Conservation (phyloP, 371 early-diverging fungal species). For the Parasitella parasitica region DNA sequence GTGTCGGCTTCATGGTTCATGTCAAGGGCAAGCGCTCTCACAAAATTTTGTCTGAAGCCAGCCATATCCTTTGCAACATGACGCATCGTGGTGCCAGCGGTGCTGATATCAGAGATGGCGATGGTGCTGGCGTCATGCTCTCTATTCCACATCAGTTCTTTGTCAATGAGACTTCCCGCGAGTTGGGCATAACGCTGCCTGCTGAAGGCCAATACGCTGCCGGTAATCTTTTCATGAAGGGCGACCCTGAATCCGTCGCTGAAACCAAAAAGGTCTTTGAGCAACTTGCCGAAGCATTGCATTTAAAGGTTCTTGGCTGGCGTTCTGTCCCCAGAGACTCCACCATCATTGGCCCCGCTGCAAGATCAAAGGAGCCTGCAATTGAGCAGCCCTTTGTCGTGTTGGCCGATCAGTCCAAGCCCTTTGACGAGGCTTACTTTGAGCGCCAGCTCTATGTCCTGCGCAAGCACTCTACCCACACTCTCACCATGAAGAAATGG, state of each 20-base stretch:
- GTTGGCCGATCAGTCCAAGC: constrained; percentile 31
- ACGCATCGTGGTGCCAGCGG: constrained; percentile 95
- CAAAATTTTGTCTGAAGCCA: constrained; percentile 86
- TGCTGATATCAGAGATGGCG: constrained; percentile 87
- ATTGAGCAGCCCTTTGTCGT: constrained; percentile 93
- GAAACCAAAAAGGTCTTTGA: constrained; percentile 80
- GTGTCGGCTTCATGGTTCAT: constrained; percentile 95
- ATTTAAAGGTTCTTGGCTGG: constrained; percentile 87
- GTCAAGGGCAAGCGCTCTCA: constrained; percentile 86
- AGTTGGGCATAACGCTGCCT: constrained; percentile 67
- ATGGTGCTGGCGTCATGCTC: constrained; percentile 68
- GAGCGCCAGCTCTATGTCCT: constrained; percentile 87
- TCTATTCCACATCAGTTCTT: constrained; percentile 89
- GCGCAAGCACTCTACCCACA: constrained; percentile 87
- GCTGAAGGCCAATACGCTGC: constrained; percentile 85
- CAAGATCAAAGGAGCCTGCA: constrained; percentile 89
- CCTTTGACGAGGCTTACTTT: constrained; percentile 73
- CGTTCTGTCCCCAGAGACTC: constrained; percentile 86
- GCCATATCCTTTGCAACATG: constrained; percentile 93
- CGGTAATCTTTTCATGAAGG: constrained; percentile 89
- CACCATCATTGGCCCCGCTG: constrained; percentile 85
- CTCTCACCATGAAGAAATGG: constrained; percentile 78
- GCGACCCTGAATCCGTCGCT: constrained; percentile 56
- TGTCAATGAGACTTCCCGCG: constrained; percentile 56
- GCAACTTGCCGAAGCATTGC: constrained; percentile 63